A percentile compares a stretch with the other conserved stretches of the same genome.
These are phyloP conservation scores for Fusarium foetens DNA, from an alignment of 2,329 filamentous ascomycete genomes.

Conservation along the genomic window DNA sequence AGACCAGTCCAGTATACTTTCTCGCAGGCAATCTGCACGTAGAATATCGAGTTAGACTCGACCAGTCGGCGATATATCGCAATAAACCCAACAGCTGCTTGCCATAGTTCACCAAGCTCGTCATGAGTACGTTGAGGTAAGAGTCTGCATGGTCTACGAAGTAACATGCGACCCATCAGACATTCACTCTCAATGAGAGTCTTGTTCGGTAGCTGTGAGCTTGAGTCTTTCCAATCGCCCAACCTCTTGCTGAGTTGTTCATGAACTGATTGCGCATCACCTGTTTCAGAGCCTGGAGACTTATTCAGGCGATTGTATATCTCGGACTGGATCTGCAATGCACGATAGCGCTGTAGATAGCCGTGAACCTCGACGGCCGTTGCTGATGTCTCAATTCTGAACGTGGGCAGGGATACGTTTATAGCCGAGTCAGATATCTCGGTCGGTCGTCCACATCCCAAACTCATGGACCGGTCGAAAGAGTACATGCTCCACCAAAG, in stretches of 20 bases:
- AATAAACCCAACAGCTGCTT: background rate
- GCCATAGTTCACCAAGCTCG: conserved; percentile 1
- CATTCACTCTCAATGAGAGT: conserved; percentile 13
- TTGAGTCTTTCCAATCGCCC: conserved; percentile 3
- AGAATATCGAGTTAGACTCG: conserved; percentile 10
- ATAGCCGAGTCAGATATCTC: conserved; percentile 15
- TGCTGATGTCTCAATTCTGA: conserved; percentile 3
- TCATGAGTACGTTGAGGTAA: background rate
- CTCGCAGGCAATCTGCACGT: conserved; percentile 9
- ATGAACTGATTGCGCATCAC: fast-evolving
- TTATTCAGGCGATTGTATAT: background rate
- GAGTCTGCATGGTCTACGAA: background rate
- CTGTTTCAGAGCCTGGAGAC: fast-evolving
- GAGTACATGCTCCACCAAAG: conserved; percentile 18
- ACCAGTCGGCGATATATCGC: background rate
- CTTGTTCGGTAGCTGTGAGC: background rate
- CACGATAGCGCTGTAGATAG: conserved; percentile 12
- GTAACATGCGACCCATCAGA: conserved; percentile 13
- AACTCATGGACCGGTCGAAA: conserved; percentile 13
- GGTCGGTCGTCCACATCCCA: conserved; percentile 2
- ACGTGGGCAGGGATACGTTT: background rate
- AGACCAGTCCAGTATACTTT: conserved; percentile 8
- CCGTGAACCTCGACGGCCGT: conserved; percentile 3
- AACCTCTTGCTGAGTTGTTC: background rate
- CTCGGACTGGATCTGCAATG: background rate